Evolutionary conservation across 202 grass and related monocot species (phyloP).

Genomic region (Bolboschoenoplectus hybrid): DNA sequence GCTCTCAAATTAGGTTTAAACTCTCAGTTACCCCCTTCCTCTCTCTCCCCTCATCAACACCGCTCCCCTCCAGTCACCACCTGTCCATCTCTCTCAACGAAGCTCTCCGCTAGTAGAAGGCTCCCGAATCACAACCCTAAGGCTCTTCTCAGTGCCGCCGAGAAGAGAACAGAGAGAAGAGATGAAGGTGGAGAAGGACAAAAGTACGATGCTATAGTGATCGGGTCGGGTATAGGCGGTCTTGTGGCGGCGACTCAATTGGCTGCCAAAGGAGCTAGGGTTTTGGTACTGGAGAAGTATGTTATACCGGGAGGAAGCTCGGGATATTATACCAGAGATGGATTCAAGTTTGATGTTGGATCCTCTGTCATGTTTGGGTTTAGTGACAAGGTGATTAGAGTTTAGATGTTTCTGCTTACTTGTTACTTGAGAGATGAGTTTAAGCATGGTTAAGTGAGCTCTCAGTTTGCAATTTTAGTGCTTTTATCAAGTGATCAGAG

Average conservation of each 20-base stretch:
- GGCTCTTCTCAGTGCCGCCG: background rate
- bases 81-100: background rate
- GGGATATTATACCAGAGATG: conserved; percentile 76
- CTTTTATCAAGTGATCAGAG: background rate
- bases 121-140: background rate
- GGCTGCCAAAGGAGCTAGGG: conserved; percentile 68
- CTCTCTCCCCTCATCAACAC: background rate
- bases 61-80: background rate
- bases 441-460: conserved; percentile 1
- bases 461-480: background rate
- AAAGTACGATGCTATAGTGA: conserved; percentile 69
- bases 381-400: conserved; percentile 65
- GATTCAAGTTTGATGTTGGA: conserved; percentile 93
- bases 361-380: conserved; percentile 97
- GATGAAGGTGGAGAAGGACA: background rate
- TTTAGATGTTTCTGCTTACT: background rate
- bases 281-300: conserved; percentile 95
- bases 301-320: conserved; percentile 89
- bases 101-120: background rate
- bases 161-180: background rate
- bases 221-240: conserved; percentile 86
- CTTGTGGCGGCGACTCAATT: conserved; percentile 84
- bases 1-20: background rate
- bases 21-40: background rate
- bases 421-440: background rate